A percentile compares a stretch with the other conserved stretches of the same genome.
Evolutionary conservation across 2,329 filamentous ascomycete genomes (phyloP).

Genomic region (Diplodia seriata): DNA sequence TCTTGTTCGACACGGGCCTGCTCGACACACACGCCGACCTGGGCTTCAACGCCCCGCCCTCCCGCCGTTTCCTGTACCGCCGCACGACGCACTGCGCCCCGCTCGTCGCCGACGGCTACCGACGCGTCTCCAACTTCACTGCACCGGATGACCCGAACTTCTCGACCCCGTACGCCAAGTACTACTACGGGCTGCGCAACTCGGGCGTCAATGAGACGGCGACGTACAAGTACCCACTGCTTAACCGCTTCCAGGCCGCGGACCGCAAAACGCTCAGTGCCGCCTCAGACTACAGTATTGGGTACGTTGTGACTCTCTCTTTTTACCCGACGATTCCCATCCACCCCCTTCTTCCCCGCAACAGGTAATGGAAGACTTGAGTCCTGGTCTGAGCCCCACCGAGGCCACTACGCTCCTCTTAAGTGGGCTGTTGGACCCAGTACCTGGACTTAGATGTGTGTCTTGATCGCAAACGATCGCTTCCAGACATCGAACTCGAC

Average conservation of each 20-base stretch:
- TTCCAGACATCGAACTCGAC: no score
- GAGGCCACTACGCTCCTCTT: no score
- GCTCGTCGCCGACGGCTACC: conserved; percentile 21
- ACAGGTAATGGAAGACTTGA: no score
- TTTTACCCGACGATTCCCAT: no score
- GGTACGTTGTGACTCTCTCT: neutral
- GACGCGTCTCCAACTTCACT: conserved; percentile 8
- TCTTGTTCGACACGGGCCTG: conserved; percentile 36
- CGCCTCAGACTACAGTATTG: conserved; percentile 5
- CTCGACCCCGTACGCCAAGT: conserved; percentile 4
- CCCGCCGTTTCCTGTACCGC: conserved; percentile 35
- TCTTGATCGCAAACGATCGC: no score
- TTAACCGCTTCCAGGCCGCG: neutral
- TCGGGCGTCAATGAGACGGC: neutral
- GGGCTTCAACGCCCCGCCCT: conserved; percentile 40
- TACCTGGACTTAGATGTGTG: no score
- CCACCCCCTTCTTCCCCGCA: neutral
- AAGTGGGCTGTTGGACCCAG: no score
- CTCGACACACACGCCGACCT: conserved; percentile 40
- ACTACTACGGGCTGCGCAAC: conserved; percentile 5
- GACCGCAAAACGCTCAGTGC: conserved; percentile 12
- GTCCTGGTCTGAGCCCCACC: no score
- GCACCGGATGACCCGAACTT: neutral
- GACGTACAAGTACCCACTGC: conserved; percentile 17
- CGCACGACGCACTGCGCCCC: conserved; percentile 28